Conservation (phyloP, 1,284 basidiomycete genomes). For the Moniliophthora roreri region DNA sequence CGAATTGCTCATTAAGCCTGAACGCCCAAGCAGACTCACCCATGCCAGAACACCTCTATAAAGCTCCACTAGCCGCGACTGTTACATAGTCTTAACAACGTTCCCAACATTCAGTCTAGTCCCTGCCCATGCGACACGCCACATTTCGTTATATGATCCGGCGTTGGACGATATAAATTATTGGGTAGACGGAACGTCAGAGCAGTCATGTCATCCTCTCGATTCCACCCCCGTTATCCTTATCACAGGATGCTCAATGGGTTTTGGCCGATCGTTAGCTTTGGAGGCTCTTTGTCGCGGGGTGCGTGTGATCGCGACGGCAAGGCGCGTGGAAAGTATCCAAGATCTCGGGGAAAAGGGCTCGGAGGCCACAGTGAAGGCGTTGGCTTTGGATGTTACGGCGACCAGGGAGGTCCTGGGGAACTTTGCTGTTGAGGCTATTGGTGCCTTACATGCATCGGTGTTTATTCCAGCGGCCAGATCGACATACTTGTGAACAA, state of each 20-base stretch:
- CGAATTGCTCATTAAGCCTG: too few relatives aligned
- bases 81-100: too few relatives aligned
- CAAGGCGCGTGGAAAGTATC: conserved; percentile 7
- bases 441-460: conserved; percentile 11
- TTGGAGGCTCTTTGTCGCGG: conserved; percentile 7
- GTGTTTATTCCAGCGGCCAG: conserved; percentile 15
- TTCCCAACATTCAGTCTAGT: too few relatives aligned
- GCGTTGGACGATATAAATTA: too few relatives aligned
- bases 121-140: too few relatives aligned
- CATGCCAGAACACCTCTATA: too few relatives aligned
- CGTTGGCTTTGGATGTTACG: conserved; percentile 7
- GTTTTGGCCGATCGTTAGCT: conserved; percentile 17
- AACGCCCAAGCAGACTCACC: too few relatives aligned
- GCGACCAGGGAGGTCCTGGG: conserved; percentile 7
- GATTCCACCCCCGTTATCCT: conserved; percentile 16
- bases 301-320: conserved; percentile 15
- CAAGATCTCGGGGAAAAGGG: conserved; percentile 11
- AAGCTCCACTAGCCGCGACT: too few relatives aligned
- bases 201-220: not conserved
- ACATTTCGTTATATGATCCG: too few relatives aligned
- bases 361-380: too few relatives aligned
- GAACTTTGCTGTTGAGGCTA: conserved; percentile 14
- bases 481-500: conserved; percentile 22
- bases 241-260: conserved; percentile 21
- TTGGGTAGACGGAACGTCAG: too few relatives aligned